Conservation (phyloP, 2,329 filamentous ascomycete species). For the Metarhizium rileyi region DNA sequence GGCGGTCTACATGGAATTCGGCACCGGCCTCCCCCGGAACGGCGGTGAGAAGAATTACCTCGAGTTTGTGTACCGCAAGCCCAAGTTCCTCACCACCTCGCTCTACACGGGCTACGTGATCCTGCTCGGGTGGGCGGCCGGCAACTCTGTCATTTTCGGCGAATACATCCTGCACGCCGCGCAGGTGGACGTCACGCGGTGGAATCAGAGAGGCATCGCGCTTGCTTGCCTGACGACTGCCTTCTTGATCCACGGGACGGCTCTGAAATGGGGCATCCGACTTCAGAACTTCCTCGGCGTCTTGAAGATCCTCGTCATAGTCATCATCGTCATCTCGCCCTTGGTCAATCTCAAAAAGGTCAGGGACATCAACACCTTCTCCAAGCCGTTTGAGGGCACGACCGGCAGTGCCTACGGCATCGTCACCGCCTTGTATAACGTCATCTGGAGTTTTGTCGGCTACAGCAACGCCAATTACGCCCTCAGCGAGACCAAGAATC, state of each 20-base stretch:
- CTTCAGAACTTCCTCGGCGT: slow-evolving; percentile 56
- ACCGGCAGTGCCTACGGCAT: slow-evolving; percentile 56
- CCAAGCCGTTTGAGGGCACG: slow-evolving; percentile 54
- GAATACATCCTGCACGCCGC: slow-evolving; percentile 61
- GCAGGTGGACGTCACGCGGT: slow-evolving; percentile 49
- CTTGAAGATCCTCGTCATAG: slow-evolving; percentile 56
- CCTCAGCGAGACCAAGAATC: slow-evolving; percentile 55
- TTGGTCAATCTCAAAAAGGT: slow-evolving; percentile 52
- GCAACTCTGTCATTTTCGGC: slow-evolving; percentile 60
- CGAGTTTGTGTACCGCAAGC: slow-evolving; percentile 52
- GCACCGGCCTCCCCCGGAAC: slow-evolving; percentile 53
- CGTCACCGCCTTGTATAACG: slow-evolving; percentile 62
- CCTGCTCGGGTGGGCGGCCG: slow-evolving; percentile 54
- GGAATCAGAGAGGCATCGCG: slow-evolving; percentile 58
- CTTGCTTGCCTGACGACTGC: slow-evolving; percentile 56
- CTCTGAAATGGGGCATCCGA: slow-evolving; percentile 56
- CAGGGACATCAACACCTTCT: slow-evolving; percentile 50
- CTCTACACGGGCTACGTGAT: slow-evolving; percentile 53
- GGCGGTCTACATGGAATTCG: slow-evolving; percentile 57
- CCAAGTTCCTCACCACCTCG: slow-evolving; percentile 50
- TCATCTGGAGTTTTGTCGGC: slow-evolving; percentile 61
- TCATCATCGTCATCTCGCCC: slow-evolving; percentile 55
- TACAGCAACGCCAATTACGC: slow-evolving; percentile 62
- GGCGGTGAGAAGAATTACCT: slow-evolving; percentile 61
- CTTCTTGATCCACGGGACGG: slow-evolving; percentile 55